Evolutionary conservation across 2,329 filamentous ascomycete genomes (phyloP), one percentile per base, ranked within the genome.

Genomic region (Fusarium subtropicale): DNA sequence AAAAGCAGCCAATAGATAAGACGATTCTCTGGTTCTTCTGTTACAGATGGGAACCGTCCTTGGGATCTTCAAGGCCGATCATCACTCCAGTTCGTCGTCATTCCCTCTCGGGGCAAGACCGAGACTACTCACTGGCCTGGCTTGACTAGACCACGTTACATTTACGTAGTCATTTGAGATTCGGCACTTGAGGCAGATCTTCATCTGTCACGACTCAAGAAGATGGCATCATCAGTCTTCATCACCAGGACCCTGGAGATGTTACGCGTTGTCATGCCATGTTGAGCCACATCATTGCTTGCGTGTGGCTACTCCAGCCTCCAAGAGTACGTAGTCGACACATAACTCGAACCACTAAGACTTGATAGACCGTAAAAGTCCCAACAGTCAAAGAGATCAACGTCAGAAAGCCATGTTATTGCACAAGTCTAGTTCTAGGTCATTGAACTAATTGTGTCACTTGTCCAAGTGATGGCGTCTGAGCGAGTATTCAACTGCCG

Each of bases 371-470:
- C 34, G 24, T 16, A 30, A 16, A 52, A 30, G 26, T 31, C 47
- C 36, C 36, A 39, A 39, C n/a, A 20, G n/a, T 56, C 58, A 28
- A 66, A 56, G 34, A 26, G 48, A 52, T 52, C 24, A 20, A 56
- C 63, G 63, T 57, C 60, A 65, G 24, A 34, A 44, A 22, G 16
- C 20, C 26, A 31, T 30, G 34, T 28, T 57, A 66, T 72, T 72
- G 66, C 60, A 52, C n/a, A 33, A 68, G 39, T 42, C 11, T 20
- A 26, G 26, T 48, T 41, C 38, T 38, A 39, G 33, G 28, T 33
- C 20, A 38, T 48, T 22, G 38, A 51, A 65, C 52, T 44, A 51
- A 58, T 69, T 18, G 52, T 62, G 61, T 59, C 59, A 67, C 39
- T 46, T 46, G 20, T 53, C 12, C 38, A 42, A 26, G 20, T 18